Base-by-base conservation (phyloP, 1,284 basidiomycete species). In the Cryptococcus hybrid region DNA sequence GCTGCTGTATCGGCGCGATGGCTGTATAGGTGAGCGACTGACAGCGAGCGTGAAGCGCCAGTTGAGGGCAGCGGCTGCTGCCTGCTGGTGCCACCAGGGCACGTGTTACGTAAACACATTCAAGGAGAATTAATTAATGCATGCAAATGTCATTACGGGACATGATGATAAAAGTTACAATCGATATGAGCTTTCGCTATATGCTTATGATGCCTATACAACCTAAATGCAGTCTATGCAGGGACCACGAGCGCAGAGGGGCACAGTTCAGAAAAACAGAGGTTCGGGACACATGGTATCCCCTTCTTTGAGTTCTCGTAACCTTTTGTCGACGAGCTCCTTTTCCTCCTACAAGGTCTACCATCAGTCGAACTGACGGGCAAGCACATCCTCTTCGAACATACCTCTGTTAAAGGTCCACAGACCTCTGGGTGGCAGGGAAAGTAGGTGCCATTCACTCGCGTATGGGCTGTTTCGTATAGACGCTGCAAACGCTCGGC, bases 391-490 rank as follows among this genome's bases (percentile, higher is more conserved):
- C 11, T 37, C 34, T 36, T 9, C 13, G 48, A 24, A 58, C 70
- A 58, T 53, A 70, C 71, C 59, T 76, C 73, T 0, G 73, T 72
- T 40, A 76, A 42, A 15, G 73, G 70, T 1, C 69, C 70, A 37
- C 68, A 69, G 3, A 67, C 67, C 4, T 74, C 70, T 3, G 74
- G 74, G 58, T 76, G 74, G 57, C 73, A 76, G 7, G 74, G 73
- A 52, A 70, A 64, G 55, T 75, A 74, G 15, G 66, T 61, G 24
- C 73, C 74, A 38, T 71, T 63, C 43, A 75, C 67, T 13, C 66
- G 56, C 2, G 72, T 75, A 58, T 75, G 71, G 7, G 74, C 74
- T 15, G 73, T 74, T 59, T 73, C 66, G 63, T 78, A 79, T 8
- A 79, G 59, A 34, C 64, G 55, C 15, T 77, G 67, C 18, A 79